phyloP scores from a whole-genome alignment of 495 filamentous ascomycete genomes.

The Neurospora discreta region DNA sequence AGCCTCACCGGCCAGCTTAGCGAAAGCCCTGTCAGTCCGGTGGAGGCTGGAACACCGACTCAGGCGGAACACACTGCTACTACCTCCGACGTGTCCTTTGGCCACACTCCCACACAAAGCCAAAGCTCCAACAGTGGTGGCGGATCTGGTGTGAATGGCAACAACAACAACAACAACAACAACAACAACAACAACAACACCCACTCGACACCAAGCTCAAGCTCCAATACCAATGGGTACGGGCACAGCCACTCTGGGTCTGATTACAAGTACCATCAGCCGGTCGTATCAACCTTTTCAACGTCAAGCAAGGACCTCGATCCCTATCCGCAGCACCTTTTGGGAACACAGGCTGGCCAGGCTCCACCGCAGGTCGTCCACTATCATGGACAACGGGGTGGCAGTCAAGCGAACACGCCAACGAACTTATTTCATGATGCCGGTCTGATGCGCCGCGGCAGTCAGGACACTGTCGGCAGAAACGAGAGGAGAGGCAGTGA shows the following conservation, averaged over 20 bases:
- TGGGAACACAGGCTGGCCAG: conserved; percentile 47
- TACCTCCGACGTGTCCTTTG: conserved; percentile 11
- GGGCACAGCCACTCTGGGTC: not conserved
- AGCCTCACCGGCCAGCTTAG: conserved; percentile 37
- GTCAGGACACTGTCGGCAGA: conserved; percentile 25
- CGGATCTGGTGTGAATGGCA: conserved; percentile 1
- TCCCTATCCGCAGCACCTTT: conserved; percentile 55
- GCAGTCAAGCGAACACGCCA: conserved; percentile 50
- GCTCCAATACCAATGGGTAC: not conserved
- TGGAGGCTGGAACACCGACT: conserved; percentile 43
- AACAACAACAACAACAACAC: conserved; percentile 17
- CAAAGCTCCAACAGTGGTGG: conserved; percentile 20
- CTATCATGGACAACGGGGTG: conserved; percentile 47
- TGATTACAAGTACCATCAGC: conserved; percentile 48
- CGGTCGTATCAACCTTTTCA: conserved; percentile 61
- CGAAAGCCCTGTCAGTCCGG: conserved; percentile 30
- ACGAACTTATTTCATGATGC: conserved; percentile 33
- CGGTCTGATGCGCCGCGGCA: conserved; percentile 25
- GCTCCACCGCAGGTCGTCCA: conserved; percentile 51
- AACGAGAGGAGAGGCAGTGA: conserved; percentile 16
- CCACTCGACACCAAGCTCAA: conserved; percentile 10
- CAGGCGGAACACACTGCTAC: conserved; percentile 35
- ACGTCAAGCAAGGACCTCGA: conserved; percentile 65
- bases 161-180: conserved; percentile 15
- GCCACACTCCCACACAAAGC: conserved; percentile 31